phyloP scores from a whole-genome alignment of 169 alveolate genomes.

The Plasmodium chabaudi region DNA sequence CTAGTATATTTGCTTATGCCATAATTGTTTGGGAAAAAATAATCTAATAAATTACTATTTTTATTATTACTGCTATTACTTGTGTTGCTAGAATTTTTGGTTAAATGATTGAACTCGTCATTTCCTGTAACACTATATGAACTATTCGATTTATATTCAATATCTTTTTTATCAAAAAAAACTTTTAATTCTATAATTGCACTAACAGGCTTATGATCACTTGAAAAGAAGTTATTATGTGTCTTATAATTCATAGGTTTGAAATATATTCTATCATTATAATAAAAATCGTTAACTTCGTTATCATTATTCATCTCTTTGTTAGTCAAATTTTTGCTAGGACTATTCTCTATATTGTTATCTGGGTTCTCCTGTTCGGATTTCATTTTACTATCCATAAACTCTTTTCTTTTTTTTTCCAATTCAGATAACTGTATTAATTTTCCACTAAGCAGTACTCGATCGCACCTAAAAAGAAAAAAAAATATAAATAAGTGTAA shows the following conservation, averaged over 20 bases:
- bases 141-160: slow-evolving; percentile 47
- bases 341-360: not conserved
- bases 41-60: slow-evolving; percentile 54
- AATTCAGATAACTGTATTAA: slow-evolving; percentile 70
- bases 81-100: slow-evolving; percentile 55
- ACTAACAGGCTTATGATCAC: slow-evolving; percentile 89
- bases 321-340: not conserved
- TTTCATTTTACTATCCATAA: not conserved
- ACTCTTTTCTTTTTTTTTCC: slow-evolving; percentile 50
- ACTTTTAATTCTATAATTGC: slow-evolving; percentile 81
- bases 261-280: slow-evolving; percentile 75
- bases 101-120: slow-evolving; percentile 24
- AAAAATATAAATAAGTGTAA: not conserved
- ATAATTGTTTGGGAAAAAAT: slow-evolving; percentile 56
- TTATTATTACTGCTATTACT: slow-evolving; percentile 70
- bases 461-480: slow-evolving; percentile 42
- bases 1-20: slow-evolving; percentile 55
- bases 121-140: slow-evolving; percentile 40
- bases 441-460: slow-evolving; percentile 69
- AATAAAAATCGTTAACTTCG: slow-evolving; percentile 39
- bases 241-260: slow-evolving; percentile 79
- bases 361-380: not conserved
- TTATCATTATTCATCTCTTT: not conserved
- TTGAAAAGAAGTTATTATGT: slow-evolving; percentile 80
- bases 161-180: slow-evolving; percentile 71